Evolutionary conservation across 2,329 filamentous ascomycete species (phyloP), one percentile per base, ranked within the genome.

Genomic region (Sclerotinia trifoliorum): DNA sequence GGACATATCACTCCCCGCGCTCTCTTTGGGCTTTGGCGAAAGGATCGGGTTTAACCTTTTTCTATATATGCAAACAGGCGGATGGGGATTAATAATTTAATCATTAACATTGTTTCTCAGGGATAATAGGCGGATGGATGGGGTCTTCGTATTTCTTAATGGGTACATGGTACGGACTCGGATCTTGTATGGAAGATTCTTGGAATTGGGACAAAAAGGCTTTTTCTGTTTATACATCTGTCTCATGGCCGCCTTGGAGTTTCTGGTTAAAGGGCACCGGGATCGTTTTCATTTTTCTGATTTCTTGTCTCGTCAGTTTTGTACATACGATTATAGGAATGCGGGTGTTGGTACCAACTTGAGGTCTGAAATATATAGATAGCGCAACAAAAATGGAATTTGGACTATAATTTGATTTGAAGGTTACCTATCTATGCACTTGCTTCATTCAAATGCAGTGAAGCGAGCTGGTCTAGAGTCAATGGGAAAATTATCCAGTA

Each of bases 1-100:
- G 60, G 60, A 62, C 32, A 62, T 62, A 51, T 62, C 17, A 51
- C 21, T 35, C 44, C 7, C 39, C 39, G 56, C 39, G 29, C 46
- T 51, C 21, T 51, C 29, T 39, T 51, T 62, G 15, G 46, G n/a
- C 21, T 39, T 21, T 5, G 32, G 46, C 60, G 46, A 46, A 51
- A 51, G 13, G 39, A 62, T 62, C 51, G 60, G 46, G 39, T 62
- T 39, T 26, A 32, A 21, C 46, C 17, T 51, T 51, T 29, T 39
- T 26, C n/a, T 62, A 62, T 51, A 62, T 51, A 62, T 24, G 46
- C 29, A 29, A 39, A 17, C n/a, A 11, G 13, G 24, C 21, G 58
- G 29, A 26, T 15, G 8, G 19, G 29, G 32, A 51, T 26, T 51
- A 62, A 39, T 26, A 39, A 29, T 13, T 32, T 51, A 51, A 39